Evolutionary conservation across 495 filamentous ascomycete genomes (phyloP).

Genomic region (Penicillium lagena): DNA sequence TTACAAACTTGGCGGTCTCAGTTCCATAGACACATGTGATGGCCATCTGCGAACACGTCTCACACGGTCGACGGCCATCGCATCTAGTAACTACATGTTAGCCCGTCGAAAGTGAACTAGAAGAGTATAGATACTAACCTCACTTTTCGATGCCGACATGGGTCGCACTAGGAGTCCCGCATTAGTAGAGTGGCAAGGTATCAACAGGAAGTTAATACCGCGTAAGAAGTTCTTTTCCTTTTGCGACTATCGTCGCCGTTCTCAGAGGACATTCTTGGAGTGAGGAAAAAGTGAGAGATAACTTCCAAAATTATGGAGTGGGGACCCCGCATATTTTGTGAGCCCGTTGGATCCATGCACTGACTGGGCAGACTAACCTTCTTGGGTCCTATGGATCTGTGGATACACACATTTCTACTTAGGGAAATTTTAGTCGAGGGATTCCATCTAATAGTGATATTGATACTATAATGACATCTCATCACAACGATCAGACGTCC

Average conservation of each 20-base stretch:
- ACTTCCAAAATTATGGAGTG: not conserved
- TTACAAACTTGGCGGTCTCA: conserved; percentile 6
- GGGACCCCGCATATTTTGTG: conserved; percentile 1
- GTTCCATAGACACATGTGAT: conserved; percentile 8
- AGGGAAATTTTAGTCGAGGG: too few relatives aligned
- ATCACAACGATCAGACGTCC: not conserved
- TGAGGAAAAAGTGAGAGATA: not conserved
- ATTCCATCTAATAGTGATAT: too few relatives aligned
- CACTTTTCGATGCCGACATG: conserved; percentile 8
- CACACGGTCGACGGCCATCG: conserved; percentile 10
- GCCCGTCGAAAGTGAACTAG: too few relatives aligned
- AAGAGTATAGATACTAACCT: not conserved
- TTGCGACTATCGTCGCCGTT: conserved; percentile 2
- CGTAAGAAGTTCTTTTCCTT: conserved; percentile 3
- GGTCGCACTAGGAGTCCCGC: conserved; percentile 1
- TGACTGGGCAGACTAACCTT: too few relatives aligned
- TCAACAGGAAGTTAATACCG: not conserved
- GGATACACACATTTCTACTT: too few relatives aligned
- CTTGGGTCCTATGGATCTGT: too few relatives aligned
- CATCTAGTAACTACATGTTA: conserved; percentile 4
- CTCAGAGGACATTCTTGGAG: conserved; percentile 1
- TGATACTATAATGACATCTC: too few relatives aligned
- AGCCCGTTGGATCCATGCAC: too few relatives aligned
- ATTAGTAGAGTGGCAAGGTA: not conserved
- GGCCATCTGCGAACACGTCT: conserved; percentile 2